Base-by-base conservation (phyloP, 768 basidiomycete genomes). In the Mycena albidolilacea region DNA sequence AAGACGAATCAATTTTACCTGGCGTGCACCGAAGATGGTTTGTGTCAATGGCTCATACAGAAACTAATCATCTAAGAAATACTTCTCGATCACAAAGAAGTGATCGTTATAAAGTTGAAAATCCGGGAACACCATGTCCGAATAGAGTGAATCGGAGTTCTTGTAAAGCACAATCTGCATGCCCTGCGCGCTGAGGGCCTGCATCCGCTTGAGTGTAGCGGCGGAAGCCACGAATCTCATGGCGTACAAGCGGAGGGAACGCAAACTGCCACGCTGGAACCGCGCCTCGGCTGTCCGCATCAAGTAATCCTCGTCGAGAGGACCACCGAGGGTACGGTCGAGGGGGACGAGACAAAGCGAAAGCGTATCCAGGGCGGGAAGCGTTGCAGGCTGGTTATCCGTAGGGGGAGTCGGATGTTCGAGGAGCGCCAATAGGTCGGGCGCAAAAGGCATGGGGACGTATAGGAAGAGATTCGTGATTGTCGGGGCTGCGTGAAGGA, bases 401-500 rank as follows among this genome's bases (percentile, higher is more conserved):
- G 58, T 0, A 10, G 5, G 8, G 7, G 17, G 9, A 1, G 30
- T n/a, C 43, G 55, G 55, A 12, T 35, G 12, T 17, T 46, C 66
- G 57, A 67, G 57, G 23, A 48, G 12, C 30, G 57, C 21, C 17
- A 67, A 67, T 10, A 67, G 57, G 5, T 58, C 66, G 19, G 57
- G 17, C 1, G 60, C 39, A 10, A 63, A 46, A 3, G 11, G 30
- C 17, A 43, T 35, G 23, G 50, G 68, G 9, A 63, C 15, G 41
- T 54, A 59, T 23, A 64, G 23, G 35, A 54, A 55, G 2, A 70
- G 30, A 37, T n/a, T 46, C 8, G 69, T 70, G 35, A 70, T 59
- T 3, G 52, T 59, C 41, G 62, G 41, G 4, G 43, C 69, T 57
- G 62, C 69, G n/a, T 58, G 41, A n/a, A 70, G 54, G 62, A 70